Evolutionary conservation across 1,284 basidiomycete genomes (phyloP), one percentile per base, ranked within the genome.

Genomic region (Pisolithus thermaeus): DNA sequence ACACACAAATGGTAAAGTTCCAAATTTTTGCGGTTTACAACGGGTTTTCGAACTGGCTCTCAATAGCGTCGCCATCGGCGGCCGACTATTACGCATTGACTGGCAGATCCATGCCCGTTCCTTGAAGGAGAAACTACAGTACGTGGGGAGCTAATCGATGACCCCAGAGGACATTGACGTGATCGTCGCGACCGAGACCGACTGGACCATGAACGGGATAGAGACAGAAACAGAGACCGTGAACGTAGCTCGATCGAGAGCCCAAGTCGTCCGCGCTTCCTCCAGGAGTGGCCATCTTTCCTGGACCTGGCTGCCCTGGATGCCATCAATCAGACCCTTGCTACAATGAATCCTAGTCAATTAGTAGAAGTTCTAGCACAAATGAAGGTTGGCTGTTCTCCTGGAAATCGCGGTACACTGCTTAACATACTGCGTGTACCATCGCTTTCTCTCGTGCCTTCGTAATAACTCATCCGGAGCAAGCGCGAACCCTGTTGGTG

Each of bases 311-410:
- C 80, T 25, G 75, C 90, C 8, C 77, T 92, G 49, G 96, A 98
- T 68, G 79, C 80, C 44, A 98, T 99, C 64, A 92, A 83, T 62
- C 83, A 91, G 62, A 90, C 88, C 7, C 78, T 99, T 36, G 94
- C 90, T 27, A 83, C 77, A 11, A 89, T 96, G 72, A 82, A 84
- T 51, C 90, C 92, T 0, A 79, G 77, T 46, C 90, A 97, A 66
- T 76, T 97, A 56, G 84, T 96, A 68, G 96, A 99, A 70, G 90
- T 98, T n/a, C 76, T 99, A 60, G 88, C 88, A 28, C 92, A 97
- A 69, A 97, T 97, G 90, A 98, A 98, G 84, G 94, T 94, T 65
- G 61, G 78, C 67, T 51, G 50, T 46, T 59, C 59, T 41, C 51
- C 49, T 55, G 52, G 58, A 25, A 57, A 56, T 27, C 50, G 27